Evolutionary conservation across 495 filamentous ascomycete species (phyloP), one percentile per base, ranked within the genome.

Genomic region (Symbiotaphrina buchneri): DNA sequence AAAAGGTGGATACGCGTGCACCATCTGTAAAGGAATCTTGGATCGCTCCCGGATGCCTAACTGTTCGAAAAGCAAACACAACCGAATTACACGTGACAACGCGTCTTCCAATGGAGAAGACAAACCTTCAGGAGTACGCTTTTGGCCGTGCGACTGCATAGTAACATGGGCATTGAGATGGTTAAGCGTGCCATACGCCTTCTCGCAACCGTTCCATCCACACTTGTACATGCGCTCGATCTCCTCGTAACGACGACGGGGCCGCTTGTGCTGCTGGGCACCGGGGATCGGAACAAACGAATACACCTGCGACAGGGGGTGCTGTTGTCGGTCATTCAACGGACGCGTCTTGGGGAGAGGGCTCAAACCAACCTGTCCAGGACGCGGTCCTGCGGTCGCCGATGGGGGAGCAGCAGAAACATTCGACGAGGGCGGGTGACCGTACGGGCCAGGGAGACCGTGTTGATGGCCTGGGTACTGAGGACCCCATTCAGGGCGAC

Each of bases 201-300:
- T 66, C 47, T 66, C 87, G 48, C 87, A 97, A 3, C 84, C 84
- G 37, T 93, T 79, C 79, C 82, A 94, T 6, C 87, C 87, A 54
- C 87, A 97, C 53, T 93, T 94, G 58, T 97, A 97, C 87, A 97
- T 97, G 36, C 87, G 74, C 59, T 97, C 87, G 46, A 97, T 97
- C 50, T 97, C 87, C 55, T 97, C 87, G 44, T 93, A 97, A 20
- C 87, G 69, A 39, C 87, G 68, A 40, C 87, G 71, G 14, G 87
- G 87, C 28, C 87, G 71, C 61, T 97, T 97, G 52, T 95, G 84
- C 49, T 97, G 87, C 46, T 92, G 83, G 18, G 87, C 81, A 31
- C 87, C 87, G 8, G 87, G 87, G 47, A 97, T 97, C 1, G 87
- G 87, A 28, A 97, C 87, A 47, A 97, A 97, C 2, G 84, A 93